These are phyloP conservation scores for Yamadazyma atlantica DNA, from an alignment of 1,139 yeast genomes.

Conservation along the genomic window DNA sequence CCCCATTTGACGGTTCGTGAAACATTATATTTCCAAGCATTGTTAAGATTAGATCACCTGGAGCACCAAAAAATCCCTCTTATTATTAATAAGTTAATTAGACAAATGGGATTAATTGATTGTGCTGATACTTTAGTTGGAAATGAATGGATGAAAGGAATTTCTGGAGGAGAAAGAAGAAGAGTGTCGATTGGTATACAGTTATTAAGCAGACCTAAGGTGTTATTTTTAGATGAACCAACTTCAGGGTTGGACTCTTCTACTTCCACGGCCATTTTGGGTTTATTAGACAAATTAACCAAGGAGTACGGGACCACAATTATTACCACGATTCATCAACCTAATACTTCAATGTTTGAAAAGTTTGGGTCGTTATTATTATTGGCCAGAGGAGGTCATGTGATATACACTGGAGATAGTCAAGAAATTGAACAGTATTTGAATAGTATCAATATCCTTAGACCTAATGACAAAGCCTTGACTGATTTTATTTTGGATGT, in stretches of 20 bases:
- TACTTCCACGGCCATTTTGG: constrained; percentile 69
- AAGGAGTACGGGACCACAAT: constrained; percentile 62
- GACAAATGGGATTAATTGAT: constrained; percentile 69
- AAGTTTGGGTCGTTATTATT: constrained; percentile 67
- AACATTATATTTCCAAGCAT: constrained; percentile 71
- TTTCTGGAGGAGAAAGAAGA: constrained; percentile 85
- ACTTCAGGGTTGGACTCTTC: constrained; percentile 84
- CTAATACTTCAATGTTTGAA: constrained; percentile 63
- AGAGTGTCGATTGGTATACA: constrained; percentile 83
- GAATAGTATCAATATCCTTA: constrained; percentile 43
- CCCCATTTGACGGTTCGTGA: constrained; percentile 75
- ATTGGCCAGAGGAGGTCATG: constrained; percentile 71
- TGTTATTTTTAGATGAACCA: constrained; percentile 79
- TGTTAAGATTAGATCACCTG: constrained; percentile 51
- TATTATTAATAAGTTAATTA: constrained; percentile 53
- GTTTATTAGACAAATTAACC: constrained; percentile 58
- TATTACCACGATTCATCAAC: constrained; percentile 82
- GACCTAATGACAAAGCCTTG: constrained; percentile 61
- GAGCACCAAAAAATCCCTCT: constrained; percentile 30
- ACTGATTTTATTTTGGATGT: constrained; percentile 76
- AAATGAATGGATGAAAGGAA: constrained; percentile 68
- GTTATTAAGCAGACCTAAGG: constrained; percentile 66
- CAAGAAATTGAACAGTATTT: constrained; percentile 46
- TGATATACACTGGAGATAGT: constrained; percentile 59
- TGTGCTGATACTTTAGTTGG: constrained; percentile 81